Conservation (phyloP, 1,284 basidiomycete genomes). For the Polyporus tsugae region DNA sequence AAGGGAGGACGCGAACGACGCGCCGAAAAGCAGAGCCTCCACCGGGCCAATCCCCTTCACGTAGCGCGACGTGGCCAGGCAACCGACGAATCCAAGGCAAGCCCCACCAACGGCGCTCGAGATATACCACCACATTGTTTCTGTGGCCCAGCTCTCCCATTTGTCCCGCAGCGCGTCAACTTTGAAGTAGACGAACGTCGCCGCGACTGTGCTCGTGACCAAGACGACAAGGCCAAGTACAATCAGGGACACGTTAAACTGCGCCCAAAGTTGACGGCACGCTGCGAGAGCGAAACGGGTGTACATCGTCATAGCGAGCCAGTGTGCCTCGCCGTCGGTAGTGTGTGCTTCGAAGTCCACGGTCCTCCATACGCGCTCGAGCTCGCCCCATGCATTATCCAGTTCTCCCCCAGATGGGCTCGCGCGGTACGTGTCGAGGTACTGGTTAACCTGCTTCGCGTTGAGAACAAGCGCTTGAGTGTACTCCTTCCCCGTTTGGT, state of each 20-base stretch:
- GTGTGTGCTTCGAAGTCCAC: conserved; percentile 32
- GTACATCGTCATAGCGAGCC: conserved; percentile 59
- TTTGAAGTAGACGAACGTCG: conserved; percentile 57
- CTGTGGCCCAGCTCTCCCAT: conserved; percentile 53
- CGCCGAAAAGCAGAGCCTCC: conserved; percentile 56
- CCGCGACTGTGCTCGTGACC: conserved; percentile 53
- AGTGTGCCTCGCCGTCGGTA: conserved; percentile 40
- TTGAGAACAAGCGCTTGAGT: conserved; percentile 77
- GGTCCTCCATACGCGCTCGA: conserved; percentile 58
- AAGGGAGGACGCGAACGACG: conserved; percentile 49
- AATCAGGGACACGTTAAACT: conserved; percentile 88
- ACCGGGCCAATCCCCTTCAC: conserved; percentile 53
- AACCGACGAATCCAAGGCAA: conserved; percentile 49
- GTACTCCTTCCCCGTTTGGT: conserved; percentile 38
- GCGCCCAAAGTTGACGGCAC: conserved; percentile 93
- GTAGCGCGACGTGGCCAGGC: conserved; percentile 44
- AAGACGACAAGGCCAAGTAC: conserved; percentile 67
- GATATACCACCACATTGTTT: conserved; percentile 40
- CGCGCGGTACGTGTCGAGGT: conserved; percentile 79
- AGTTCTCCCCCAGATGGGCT: conserved; percentile 80
- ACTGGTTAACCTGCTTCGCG: conserved; percentile 79
- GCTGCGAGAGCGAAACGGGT: conserved; percentile 71
- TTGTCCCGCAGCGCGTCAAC: conserved; percentile 46
- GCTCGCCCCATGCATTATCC: conserved; percentile 61
- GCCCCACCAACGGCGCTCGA: conserved; percentile 52